Percentiles rank a stretch among this genome's conserved stretches.
Conservation (phyloP, 2,329 filamentous ascomycete genomes). For the Neonectria ditissima region DNA sequence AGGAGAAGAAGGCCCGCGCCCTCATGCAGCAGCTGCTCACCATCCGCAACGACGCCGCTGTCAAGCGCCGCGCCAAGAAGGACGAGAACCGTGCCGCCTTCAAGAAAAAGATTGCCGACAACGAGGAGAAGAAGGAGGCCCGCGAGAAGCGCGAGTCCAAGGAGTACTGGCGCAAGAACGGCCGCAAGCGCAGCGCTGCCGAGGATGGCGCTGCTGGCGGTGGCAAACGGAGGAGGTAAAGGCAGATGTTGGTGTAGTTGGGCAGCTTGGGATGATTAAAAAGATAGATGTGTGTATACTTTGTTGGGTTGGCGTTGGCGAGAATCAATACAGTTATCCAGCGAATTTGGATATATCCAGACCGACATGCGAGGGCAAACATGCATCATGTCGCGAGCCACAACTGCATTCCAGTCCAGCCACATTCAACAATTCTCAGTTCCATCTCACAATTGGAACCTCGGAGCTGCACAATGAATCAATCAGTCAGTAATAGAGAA, state of each 20-base stretch:
- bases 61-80: conserved; percentile 86
- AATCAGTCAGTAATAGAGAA: conserved; percentile 9
- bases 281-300: conserved; percentile 37
- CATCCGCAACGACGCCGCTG: conserved; percentile 88
- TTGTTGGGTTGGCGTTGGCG: conserved; percentile 41
- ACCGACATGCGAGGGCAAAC: neutral
- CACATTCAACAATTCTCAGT: neutral
- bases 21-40: conserved; percentile 95
- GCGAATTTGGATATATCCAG: neutral
- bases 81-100: conserved; percentile 87
- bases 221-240: conserved; percentile 51
- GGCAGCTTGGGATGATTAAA: conserved; percentile 22
- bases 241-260: neutral
- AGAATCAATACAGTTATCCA: conserved; percentile 24
- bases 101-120: conserved; percentile 83
- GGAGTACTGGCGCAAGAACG: conserved; percentile 93
- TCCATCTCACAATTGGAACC: neutral
- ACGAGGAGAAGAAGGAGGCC: conserved; percentile 85
- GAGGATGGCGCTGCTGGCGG: conserved; percentile 53
- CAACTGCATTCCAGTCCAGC: no score
- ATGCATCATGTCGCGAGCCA: no score
- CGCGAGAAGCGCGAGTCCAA: conserved; percentile 92
- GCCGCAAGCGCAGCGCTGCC: conserved; percentile 70
- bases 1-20: conserved; percentile 89
- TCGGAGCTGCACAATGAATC: no score